These are phyloP conservation scores for Sphaerobolus stellatus DNA, from an alignment of 1,284 basidiomycete genomes.

Conservation along the genomic window DNA sequence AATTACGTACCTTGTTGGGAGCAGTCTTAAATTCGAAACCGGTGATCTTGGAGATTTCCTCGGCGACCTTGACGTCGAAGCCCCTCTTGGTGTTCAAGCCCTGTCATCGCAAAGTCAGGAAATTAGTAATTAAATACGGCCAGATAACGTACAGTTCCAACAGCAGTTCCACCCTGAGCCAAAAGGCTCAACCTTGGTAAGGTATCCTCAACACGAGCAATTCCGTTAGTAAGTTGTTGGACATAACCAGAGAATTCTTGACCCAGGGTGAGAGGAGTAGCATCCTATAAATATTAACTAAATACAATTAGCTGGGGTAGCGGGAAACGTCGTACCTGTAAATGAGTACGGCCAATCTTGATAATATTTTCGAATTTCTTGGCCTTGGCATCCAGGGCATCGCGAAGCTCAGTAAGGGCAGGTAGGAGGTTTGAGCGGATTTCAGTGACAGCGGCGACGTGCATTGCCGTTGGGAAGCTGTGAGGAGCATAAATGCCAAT, in stretches of 20 bases:
- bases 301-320: background rate
- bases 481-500: background rate
- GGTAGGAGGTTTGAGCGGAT: constrained; percentile 82
- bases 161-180: constrained; percentile 98
- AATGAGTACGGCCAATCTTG: constrained; percentile 98
- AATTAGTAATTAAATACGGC: background rate
- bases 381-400: constrained; percentile 82
- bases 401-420: constrained; percentile 79
- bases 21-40: constrained; percentile 93
- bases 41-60: constrained; percentile 90
- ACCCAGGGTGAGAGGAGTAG: constrained; percentile 95
- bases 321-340: constrained; percentile 56
- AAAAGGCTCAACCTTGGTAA: constrained; percentile 88
- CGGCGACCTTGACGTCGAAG: constrained; percentile 93
- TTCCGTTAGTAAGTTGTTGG: constrained; percentile 90
- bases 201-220: constrained; percentile 80
- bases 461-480: constrained; percentile 99
- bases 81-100: constrained; percentile 97
- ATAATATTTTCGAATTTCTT: constrained; percentile 87
- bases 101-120: constrained; percentile 38
- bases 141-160: constrained; percentile 77
- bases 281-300: constrained; percentile 62
- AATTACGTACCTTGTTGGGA: constrained; percentile 82
- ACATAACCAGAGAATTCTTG: constrained; percentile 99
- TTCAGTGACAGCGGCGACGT: constrained; percentile 93